Base-by-base conservation (phyloP, 1,284 basidiomycete species). In the Cryptococcus amylolentus region DNA sequence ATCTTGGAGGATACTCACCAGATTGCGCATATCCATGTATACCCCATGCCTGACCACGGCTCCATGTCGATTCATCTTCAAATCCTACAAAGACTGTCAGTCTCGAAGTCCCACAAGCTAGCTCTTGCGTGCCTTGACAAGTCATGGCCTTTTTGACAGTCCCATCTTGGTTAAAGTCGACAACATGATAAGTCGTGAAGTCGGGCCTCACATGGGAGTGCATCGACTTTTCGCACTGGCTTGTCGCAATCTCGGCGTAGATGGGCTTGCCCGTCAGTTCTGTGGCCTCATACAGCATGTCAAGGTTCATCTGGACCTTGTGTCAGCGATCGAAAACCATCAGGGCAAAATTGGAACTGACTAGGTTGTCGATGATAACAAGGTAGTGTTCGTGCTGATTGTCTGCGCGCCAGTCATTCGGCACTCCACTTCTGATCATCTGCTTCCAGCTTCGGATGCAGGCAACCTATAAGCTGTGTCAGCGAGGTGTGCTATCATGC, bases 281-380 rank as follows among this genome's bases (percentile, higher is more conserved):
- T 7, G 66, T 64, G 3, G 65, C 71, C 46, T 66, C 55, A 55
- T 69, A 74, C 49, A 74, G 48, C 46, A 74, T 54, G 53, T 72
- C 71, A 7, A 74, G 68, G 51, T 74, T 74, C 71, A 74, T 74
- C 68, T 72, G 49, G 14, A 18, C 27, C 20, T 20, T 8, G 10
- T 20, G 52, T 28, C 41, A 31, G n/a, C 23, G 42, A 16, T 18
- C 13, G 23, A 5, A 14, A 20, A 20, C 1, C 20, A 20, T 20
- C 20, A 20, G 20, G 20, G 20, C 20, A 20, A 20, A 20, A 1
- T 20, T 20, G 35, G 7, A 3, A 63, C 66, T 47, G 49, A 69
- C 70, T 68, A 75, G 70, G 54, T 72, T 75, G 62, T 75, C 72
- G 41, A 75, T 72, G 54, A 75, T 75, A 16, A 66, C 65, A 13